Conservation (phyloP, 129 eudicot species). For the Escallonia herrerae region DNA sequence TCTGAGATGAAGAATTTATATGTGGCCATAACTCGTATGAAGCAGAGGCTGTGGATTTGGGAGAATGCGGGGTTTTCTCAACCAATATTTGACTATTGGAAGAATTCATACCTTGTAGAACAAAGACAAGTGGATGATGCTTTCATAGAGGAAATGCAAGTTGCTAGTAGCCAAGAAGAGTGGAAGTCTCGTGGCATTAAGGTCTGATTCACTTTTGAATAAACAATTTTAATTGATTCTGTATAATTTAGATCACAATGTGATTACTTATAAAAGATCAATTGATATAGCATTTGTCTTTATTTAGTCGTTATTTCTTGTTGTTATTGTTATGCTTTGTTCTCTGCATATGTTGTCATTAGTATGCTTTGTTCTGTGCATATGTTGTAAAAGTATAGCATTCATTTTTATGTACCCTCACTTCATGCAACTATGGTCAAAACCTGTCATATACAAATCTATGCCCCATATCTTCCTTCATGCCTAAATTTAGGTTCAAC, state of each 20-base stretch:
- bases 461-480: not conserved
- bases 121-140: conserved; percentile 58
- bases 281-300: too few relatives aligned
- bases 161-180: conserved; percentile 72
- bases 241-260: too few relatives aligned
- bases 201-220: not conserved
- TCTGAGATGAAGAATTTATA: conserved; percentile 75
- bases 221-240: not conserved
- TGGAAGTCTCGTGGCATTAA: conserved; percentile 60
- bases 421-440: too few relatives aligned
- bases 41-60: conserved; percentile 81
- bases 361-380: too few relatives aligned
- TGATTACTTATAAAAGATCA: too few relatives aligned
- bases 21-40: conserved; percentile 83
- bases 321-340: too few relatives aligned
- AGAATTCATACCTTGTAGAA: conserved; percentile 46
- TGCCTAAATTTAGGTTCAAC: too few relatives aligned
- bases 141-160: conserved; percentile 68
- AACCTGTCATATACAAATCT: not conserved
- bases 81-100: conserved; percentile 87
- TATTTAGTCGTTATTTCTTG: too few relatives aligned
- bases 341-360: too few relatives aligned
- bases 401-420: too few relatives aligned
- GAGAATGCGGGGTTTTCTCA: conserved; percentile 56
- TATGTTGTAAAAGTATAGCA: too few relatives aligned